A percentile compares a stretch with the other conserved stretches of the same genome.
Conservation (phyloP, 1,139 yeast species). For the Magnusiomyces ingens region DNA sequence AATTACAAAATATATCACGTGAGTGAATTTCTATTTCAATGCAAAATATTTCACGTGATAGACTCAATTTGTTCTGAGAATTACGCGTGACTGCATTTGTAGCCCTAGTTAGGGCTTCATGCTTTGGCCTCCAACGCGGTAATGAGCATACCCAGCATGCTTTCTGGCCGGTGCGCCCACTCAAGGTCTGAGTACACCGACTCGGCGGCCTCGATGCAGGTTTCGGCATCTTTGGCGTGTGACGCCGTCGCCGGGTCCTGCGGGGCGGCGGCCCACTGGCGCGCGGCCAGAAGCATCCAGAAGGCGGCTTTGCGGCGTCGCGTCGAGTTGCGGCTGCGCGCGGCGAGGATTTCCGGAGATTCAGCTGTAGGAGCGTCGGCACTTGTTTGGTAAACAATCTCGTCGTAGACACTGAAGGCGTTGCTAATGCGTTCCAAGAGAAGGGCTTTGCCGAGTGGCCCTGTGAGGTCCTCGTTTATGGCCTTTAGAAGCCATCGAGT, state of each 20-base stretch:
- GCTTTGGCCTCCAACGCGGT: constrained; percentile 5
- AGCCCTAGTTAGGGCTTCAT: background rate
- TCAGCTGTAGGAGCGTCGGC: background rate
- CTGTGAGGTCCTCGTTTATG: constrained; percentile 32
- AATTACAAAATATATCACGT: background rate
- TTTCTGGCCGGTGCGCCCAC: constrained; percentile 27
- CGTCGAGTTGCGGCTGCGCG: constrained; percentile 27
- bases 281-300: constrained; percentile 72
- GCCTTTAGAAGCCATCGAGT: constrained; percentile 35
- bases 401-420: constrained; percentile 33
- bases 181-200: constrained; percentile 21
- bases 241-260: background rate
- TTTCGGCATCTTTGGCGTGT: constrained; percentile 15
- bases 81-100: background rate
- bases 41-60: too few relatives aligned
- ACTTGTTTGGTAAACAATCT: constrained; percentile 11
- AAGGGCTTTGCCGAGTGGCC: constrained; percentile 38
- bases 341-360: constrained; percentile 5
- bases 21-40: background rate
- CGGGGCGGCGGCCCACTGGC: constrained; percentile 46
- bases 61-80: background rate
- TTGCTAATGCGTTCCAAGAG: constrained; percentile 45
- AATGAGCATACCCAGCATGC: constrained; percentile 15
- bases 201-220: constrained; percentile 21
- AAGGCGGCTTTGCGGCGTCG: constrained; percentile 68